Evolutionary conservation across 2,329 filamentous ascomycete genomes (phyloP).

Genomic region (Clathrospora elynae): DNA sequence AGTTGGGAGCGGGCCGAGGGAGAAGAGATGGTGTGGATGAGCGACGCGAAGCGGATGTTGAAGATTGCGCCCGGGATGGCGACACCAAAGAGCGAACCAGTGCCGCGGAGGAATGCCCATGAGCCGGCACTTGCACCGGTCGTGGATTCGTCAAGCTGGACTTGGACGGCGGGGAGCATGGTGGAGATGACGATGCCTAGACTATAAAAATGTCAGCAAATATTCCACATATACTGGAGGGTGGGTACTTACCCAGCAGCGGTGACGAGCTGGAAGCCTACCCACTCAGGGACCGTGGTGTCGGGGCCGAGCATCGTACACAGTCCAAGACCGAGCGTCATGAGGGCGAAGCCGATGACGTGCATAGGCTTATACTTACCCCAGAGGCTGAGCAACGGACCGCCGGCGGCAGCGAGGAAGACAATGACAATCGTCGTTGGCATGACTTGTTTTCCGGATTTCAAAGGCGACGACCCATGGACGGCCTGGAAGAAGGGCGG

Average conservation of each 20-base stretch:
- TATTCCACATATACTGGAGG: too few relatives aligned
- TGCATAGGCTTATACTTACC: conserved; percentile 39
- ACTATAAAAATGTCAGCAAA: too few relatives aligned
- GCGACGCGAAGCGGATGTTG: conserved; percentile 28
- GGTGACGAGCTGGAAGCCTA: conserved; percentile 32
- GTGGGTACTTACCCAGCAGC: too few relatives aligned
- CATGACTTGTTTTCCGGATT: conserved; percentile 37
- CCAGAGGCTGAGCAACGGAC: conserved; percentile 26
- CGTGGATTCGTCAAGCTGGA: conserved; percentile 30
- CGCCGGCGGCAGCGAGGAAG: conserved; percentile 27
- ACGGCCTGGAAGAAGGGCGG: conserved; percentile 41
- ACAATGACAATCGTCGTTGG: conserved; percentile 34
- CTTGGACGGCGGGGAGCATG: conserved; percentile 40
- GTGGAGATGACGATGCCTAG: conserved; percentile 35
- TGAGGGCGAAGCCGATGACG: conserved; percentile 29
- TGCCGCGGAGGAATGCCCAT: conserved; percentile 39
- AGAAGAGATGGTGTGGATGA: conserved; percentile 20
- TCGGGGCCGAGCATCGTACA: conserved; percentile 21
- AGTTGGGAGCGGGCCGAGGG: conserved; percentile 13
- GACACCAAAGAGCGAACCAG: conserved; percentile 38
- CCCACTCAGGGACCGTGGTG: conserved; percentile 21
- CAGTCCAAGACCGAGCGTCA: conserved; percentile 27
- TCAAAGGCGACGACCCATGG: conserved; percentile 23
- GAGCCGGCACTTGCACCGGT: conserved; percentile 31
- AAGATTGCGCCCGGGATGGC: conserved; percentile 39